Evolutionary conservation across 163 green algal species (phyloP).

Genomic region (Scenedesmus sp.): DNA sequence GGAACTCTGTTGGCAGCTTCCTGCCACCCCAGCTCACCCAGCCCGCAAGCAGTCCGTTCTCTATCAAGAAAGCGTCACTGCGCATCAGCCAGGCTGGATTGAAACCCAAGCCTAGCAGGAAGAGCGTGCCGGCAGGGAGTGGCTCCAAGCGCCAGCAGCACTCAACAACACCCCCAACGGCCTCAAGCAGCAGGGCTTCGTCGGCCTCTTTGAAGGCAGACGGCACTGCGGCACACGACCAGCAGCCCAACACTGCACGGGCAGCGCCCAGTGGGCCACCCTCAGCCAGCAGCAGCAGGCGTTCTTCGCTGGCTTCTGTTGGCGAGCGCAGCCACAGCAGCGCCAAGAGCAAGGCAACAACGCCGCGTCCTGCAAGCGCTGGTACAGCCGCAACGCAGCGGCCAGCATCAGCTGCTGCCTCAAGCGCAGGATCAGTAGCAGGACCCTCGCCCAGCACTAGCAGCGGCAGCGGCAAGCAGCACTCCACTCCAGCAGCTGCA

Average conservation of each 20-base stretch:
- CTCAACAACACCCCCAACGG: conserved; percentile 2
- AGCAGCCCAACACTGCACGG: background rate
- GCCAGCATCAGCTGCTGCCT: background rate
- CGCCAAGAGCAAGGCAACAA: background rate
- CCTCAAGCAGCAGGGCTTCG: background rate
- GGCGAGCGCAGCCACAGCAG: background rate
- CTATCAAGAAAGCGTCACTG: background rate
- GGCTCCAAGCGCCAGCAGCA: background rate
- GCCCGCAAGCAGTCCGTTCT: background rate
- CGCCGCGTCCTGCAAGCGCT: background rate
- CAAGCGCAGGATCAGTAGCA: background rate
- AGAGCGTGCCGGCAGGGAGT: conserved; percentile 1
- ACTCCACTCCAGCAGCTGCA: background rate
- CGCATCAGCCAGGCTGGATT: background rate
- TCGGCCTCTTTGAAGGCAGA: background rate
- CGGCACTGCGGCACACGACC: background rate
- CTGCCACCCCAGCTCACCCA: background rate
- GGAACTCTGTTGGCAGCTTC: background rate
- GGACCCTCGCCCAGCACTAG: background rate
- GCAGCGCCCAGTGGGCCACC: background rate
- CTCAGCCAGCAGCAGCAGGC: background rate
- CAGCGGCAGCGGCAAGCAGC: conserved; percentile 2
- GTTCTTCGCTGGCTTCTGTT: background rate
- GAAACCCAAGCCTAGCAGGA: background rate
- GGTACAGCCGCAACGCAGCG: background rate